Evolutionary conservation across 768 basidiomycete species (phyloP).

Genomic region (Kwoniella dejecticola): DNA sequence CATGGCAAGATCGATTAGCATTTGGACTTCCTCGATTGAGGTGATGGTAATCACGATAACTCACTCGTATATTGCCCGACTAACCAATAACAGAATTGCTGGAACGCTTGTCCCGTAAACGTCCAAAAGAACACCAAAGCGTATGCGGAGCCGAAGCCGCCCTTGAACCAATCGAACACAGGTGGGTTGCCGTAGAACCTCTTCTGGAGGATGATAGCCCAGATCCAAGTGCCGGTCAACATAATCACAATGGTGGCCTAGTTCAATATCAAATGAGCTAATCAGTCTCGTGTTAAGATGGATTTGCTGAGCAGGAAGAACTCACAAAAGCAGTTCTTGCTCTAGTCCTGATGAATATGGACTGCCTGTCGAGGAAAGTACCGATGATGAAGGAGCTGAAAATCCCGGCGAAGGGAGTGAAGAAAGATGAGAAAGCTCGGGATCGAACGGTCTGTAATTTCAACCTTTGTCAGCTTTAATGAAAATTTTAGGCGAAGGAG

Average conservation of each 20-base stretch:
- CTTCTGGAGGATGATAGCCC: slow-evolving; percentile 40
- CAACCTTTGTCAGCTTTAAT: no score
- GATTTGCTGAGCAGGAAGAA: neutral
- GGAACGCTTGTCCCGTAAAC: slow-evolving; percentile 41
- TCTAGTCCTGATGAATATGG: slow-evolving; percentile 32
- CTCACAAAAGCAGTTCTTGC: slow-evolving; percentile 35
- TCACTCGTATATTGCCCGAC: slow-evolving; percentile 37
- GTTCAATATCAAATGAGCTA: neutral
- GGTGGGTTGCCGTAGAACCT: slow-evolving; percentile 30
- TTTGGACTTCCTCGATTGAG: no score
- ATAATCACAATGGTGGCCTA: slow-evolving; percentile 29
- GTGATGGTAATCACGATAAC: no score
- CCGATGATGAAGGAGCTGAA: slow-evolving; percentile 43
- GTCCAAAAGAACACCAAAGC: slow-evolving; percentile 44
- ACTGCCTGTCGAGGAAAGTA: slow-evolving; percentile 34
- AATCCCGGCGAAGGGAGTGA: slow-evolving; percentile 48
- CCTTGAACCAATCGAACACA: slow-evolving; percentile 31
- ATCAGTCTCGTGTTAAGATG: neutral
- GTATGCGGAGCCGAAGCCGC: slow-evolving; percentile 23
- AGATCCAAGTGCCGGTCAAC: slow-evolving; percentile 43
- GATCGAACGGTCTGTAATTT: slow-evolving; percentile 33
- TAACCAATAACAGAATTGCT: slow-evolving; percentile 46
- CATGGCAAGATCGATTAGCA: no score
- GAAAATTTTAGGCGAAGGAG: no score
- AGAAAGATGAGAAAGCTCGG: slow-evolving; percentile 43